Percentiles rank a stretch among this genome's conserved stretches.
phyloP scores from a whole-genome alignment of 2,329 filamentous ascomycete genomes.

The Hansfordia pulvinata region DNA sequence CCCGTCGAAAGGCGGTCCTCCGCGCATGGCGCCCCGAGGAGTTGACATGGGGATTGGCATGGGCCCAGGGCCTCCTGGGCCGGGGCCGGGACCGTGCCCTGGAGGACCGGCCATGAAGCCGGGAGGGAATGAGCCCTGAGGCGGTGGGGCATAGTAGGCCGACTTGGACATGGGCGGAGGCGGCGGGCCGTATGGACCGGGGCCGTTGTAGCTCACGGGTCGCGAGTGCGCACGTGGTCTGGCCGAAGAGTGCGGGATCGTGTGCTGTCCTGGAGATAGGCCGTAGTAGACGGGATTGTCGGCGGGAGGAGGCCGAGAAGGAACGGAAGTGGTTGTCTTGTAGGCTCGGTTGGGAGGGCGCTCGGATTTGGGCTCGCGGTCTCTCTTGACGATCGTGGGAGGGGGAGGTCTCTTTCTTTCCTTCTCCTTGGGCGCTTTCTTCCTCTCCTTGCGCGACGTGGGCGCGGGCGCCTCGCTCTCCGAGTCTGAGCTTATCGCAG shows the following conservation, averaged over 20 bases:
- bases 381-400: too few relatives aligned
- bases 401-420: too few relatives aligned
- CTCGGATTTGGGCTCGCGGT: too few relatives aligned
- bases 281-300: conserved; percentile 26
- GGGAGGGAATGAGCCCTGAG: conserved; percentile 13
- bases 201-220: conserved; percentile 22
- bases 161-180: background rate
- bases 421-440: too few relatives aligned
- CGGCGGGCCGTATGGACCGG: conserved; percentile 6
- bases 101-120: too few relatives aligned
- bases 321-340: conserved; percentile 24
- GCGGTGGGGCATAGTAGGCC: conserved; percentile 9
- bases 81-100: too few relatives aligned
- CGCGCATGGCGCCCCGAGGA: too few relatives aligned
- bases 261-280: conserved; percentile 17
- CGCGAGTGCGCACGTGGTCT: conserved; percentile 27
- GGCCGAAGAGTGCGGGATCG: conserved; percentile 14
- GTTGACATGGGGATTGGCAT: too few relatives aligned
- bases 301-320: conserved; percentile 17
- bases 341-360: conserved; percentile 19
- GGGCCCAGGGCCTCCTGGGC: too few relatives aligned
- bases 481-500: conserved; percentile 23
- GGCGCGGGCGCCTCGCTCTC: too few relatives aligned
- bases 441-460: too few relatives aligned
- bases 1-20: too few relatives aligned